Conservation (phyloP, 192 early-diverging fungal species). For the Lunasporangiospora selenospora region DNA sequence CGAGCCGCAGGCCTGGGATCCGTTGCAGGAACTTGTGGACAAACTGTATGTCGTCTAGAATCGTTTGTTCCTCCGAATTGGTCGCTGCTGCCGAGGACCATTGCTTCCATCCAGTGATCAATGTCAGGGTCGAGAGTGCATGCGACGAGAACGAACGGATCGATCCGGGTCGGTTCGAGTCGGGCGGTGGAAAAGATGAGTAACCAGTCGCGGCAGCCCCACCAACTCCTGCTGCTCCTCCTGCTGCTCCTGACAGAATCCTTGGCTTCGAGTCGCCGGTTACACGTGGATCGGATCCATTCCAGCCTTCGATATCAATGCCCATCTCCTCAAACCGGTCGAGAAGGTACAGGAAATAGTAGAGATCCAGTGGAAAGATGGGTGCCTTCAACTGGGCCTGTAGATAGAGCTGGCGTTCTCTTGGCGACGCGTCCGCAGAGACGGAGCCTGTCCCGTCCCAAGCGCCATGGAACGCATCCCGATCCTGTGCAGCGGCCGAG, state of each 20-base stretch:
- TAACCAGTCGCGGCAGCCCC: slow-evolving; percentile 5
- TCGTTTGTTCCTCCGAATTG: slow-evolving; percentile 13
- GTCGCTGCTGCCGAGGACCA: slow-evolving; percentile 46
- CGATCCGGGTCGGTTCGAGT: slow-evolving; percentile 34
- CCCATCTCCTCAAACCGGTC: slow-evolving; percentile 40
- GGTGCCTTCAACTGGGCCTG: slow-evolving; percentile 43
- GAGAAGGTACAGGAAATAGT: slow-evolving; percentile 40
- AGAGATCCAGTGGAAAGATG: slow-evolving; percentile 43
- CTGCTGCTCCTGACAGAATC: slow-evolving; percentile 4
- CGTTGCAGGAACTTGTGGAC: slow-evolving; percentile 55
- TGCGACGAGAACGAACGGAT: slow-evolving; percentile 49
- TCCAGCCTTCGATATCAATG: slow-evolving; percentile 41
- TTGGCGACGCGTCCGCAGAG: slow-evolving; percentile 18
- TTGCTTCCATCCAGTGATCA: slow-evolving; percentile 53
- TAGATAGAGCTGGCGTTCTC: slow-evolving; percentile 35
- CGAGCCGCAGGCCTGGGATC: slow-evolving; percentile 51
- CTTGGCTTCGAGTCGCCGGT: slow-evolving; percentile 36
- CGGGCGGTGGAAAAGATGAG: slow-evolving; percentile 17
- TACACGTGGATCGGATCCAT: slow-evolving; percentile 21
- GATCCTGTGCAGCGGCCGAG: slow-evolving; percentile 15
- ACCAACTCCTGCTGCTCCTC: neutral
- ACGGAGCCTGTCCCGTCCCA: slow-evolving; percentile 46
- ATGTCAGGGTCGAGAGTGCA: slow-evolving; percentile 49
- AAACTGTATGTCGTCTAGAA: slow-evolving; percentile 56
- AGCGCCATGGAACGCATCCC: slow-evolving; percentile 26